Percentiles rank a stretch among this genome's conserved stretches.
phyloP scores from a whole-genome alignment of 164 flowering plant species.

The Liquidambar formosana region DNA sequence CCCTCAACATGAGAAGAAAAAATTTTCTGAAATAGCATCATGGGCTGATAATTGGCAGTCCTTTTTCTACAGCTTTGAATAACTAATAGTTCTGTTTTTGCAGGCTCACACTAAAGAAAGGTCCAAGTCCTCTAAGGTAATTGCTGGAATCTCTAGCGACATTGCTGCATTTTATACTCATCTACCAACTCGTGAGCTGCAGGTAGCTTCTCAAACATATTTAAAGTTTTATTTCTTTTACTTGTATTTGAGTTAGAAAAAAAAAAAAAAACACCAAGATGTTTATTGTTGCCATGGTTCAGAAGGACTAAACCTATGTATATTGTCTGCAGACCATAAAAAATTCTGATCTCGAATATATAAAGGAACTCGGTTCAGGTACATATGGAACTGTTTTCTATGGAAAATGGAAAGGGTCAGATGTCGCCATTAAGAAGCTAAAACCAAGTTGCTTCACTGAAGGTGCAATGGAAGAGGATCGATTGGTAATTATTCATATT shows the following conservation, averaged over 20 bases:
- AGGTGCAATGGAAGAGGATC: conserved; percentile 24
- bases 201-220: conserved; percentile 18
- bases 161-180: conserved; percentile 18
- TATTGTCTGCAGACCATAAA: conserved; percentile 32
- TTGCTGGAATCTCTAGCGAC: conserved; percentile 15
- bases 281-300: neutral
- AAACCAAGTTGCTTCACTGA: conserved; percentile 38
- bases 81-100: neutral
- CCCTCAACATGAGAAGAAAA: neutral
- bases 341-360: conserved; percentile 38
- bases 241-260: neutral
- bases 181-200: conserved; percentile 28
- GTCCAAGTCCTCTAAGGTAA: conserved; percentile 11
- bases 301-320: neutral
- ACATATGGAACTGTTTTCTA: conserved; percentile 43
- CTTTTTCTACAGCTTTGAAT: neutral
- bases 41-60: neutral
- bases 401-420: conserved; percentile 54
- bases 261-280: neutral
- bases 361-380: conserved; percentile 40
- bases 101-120: conserved; percentile 20
- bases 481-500: conserved; percentile 24
- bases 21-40: neutral
- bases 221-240: neutral
- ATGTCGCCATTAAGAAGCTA: conserved; percentile 44